Evolutionary conservation across 768 basidiomycete genomes (phyloP).

Genomic region (Auricularia sp.): DNA sequence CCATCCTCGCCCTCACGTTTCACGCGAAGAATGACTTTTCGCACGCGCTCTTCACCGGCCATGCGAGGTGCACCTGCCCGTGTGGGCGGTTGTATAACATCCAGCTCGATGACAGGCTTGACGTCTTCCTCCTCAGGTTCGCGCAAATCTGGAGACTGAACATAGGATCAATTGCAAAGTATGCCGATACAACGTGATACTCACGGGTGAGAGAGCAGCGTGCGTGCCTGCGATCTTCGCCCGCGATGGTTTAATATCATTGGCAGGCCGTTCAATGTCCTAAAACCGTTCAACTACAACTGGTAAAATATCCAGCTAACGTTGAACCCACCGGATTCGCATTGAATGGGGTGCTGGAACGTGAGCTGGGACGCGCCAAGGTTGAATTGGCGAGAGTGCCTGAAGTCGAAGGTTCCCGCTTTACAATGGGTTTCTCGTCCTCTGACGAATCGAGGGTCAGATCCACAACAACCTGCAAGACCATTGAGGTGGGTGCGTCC

Average conservation of each 20-base stretch:
- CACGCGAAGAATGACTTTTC: not conserved
- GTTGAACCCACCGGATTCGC: no score
- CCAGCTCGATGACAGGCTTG: not conserved
- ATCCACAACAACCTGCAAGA: not conserved
- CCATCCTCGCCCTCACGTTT: not conserved
- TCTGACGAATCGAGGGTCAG: not conserved
- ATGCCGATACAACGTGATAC: no score
- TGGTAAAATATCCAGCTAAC: no score
- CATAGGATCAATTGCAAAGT: no score
- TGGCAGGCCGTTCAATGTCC: no score
- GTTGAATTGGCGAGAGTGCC: not conserved
- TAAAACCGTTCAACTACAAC: no score
- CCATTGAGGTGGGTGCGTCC: not conserved
- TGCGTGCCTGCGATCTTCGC: no score
- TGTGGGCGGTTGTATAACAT: not conserved
- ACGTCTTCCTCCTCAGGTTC: not conserved
- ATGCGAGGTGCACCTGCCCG: not conserved
- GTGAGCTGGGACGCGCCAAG: no score
- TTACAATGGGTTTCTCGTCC: not conserved
- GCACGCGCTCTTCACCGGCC: not conserved
- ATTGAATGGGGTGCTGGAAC: no score
- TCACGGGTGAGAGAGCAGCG: no score
- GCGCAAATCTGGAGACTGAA: not conserved
- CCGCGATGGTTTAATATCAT: no score
- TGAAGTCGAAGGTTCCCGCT: not conserved